Evolutionary conservation across 2,329 filamentous ascomycete species (phyloP), one percentile per base, ranked within the genome.

Genomic region (Cladophialophora chaetospira): DNA sequence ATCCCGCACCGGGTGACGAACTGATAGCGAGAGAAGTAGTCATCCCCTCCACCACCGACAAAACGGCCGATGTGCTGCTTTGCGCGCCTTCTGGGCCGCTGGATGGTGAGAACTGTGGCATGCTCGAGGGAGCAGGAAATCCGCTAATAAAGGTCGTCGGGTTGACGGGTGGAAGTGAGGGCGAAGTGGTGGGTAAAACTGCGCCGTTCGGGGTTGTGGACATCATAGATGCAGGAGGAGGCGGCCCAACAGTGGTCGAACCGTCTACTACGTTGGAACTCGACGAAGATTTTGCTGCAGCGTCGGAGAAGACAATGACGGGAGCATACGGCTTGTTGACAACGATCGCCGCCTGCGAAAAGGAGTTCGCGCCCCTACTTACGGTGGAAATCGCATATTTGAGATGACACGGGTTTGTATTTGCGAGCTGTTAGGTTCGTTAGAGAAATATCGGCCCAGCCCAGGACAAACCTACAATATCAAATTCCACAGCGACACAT

Each of bases 401-500:
- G 26, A 62, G 60, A n/a, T 53, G 29, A 33, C 60, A 62, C 21
- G 55, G 49, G 25, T 62, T 55, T 4, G 40, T 33, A 5, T 19
- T 21, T 19, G 53, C 57, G 17, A 57, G 55, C 58, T 61, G 36
- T 29, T 44, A 53, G 9, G 11, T 8, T 25, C 29, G 26, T 40
- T 26, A n/a, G 19, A 3, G n/a, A 19, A 11, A 38, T 9, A 45
- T 26, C 13, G 11, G 13, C 23, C 13, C 10, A 13, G 15, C 2
- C 36, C 6, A 17, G 23, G 19, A 35, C 5, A 23, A 26, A 46
- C 59, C 51, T 54, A 62, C 57, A 29, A 55, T 62, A 21, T 62
- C 57, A 52, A 52, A 62, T 28, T 50, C 50, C n/a, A 62, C 36
- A 8, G 60, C 60, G 25, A 62, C 46, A 48, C 60, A 62, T 4